A percentile compares a stretch with the other conserved stretches of the same genome.
Evolutionary conservation across 2,329 filamentous ascomycete genomes (phyloP).

Genomic region (Xylaria digitata): DNA sequence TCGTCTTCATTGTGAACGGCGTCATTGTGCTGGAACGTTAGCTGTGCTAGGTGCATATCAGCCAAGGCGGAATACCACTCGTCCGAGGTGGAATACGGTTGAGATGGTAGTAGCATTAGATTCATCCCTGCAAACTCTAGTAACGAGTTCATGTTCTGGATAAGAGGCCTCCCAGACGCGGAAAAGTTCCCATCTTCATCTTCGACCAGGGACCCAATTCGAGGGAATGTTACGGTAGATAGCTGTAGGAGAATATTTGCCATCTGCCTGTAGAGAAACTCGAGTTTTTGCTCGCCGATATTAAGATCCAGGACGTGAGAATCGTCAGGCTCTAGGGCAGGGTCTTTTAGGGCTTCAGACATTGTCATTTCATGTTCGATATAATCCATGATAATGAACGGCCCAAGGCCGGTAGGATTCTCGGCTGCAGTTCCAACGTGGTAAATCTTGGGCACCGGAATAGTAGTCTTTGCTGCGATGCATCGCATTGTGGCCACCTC

Average conservation of each 20-base stretch:
- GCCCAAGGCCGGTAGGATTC: slow-evolving; percentile 51
- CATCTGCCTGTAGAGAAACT: slow-evolving; percentile 54
- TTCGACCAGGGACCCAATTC: slow-evolving; percentile 54
- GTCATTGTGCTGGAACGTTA: slow-evolving; percentile 57
- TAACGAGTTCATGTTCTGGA: slow-evolving; percentile 58
- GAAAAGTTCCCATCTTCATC: slow-evolving; percentile 42
- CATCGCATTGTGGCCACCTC: slow-evolving; percentile 53
- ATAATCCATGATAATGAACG: slow-evolving; percentile 54
- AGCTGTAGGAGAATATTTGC: slow-evolving; percentile 56
- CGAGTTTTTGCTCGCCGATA: slow-evolving; percentile 50
- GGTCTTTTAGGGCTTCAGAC: slow-evolving; percentile 35
- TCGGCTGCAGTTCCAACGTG: slow-evolving; percentile 48
- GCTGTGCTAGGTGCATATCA: slow-evolving; percentile 55
- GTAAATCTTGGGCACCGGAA: slow-evolving; percentile 51
- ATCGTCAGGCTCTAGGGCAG: slow-evolving; percentile 36
- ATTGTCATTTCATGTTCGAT: slow-evolving; percentile 37
- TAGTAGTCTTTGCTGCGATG: slow-evolving; percentile 49
- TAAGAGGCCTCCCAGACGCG: slow-evolving; percentile 53
- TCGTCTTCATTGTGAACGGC: slow-evolving; percentile 53
- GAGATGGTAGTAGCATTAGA: slow-evolving; percentile 32
- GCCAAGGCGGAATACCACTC: slow-evolving; percentile 55
- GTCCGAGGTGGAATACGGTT: slow-evolving; percentile 49
- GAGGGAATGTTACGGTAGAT: slow-evolving; percentile 48
- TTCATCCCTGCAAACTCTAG: slow-evolving; percentile 42
- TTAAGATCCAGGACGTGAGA: slow-evolving; percentile 50